Evolutionary conservation across 2,329 filamentous ascomycete species (phyloP).

Genomic region (Pseudomassariella vexata): DNA sequence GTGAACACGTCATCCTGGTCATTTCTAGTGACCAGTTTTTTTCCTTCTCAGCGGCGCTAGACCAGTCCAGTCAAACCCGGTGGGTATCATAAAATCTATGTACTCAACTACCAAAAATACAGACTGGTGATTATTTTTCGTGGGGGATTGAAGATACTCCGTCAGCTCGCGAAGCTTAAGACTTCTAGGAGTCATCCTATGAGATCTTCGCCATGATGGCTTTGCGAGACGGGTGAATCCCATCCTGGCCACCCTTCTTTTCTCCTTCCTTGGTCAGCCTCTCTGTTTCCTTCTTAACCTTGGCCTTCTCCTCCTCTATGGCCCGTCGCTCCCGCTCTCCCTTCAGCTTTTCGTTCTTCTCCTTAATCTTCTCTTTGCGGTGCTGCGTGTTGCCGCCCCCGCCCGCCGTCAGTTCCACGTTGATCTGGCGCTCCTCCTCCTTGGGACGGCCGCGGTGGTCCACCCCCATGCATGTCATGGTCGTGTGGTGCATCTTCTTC

Average conservation of each 20-base stretch:
- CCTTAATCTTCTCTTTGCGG: constrained; percentile 70
- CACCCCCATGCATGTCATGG: constrained; percentile 46
- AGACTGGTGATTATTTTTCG: too few species aligned
- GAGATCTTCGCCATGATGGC: too few species aligned
- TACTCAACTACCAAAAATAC: too few species aligned
- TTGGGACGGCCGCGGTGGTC: constrained; percentile 29
- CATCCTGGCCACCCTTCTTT: constrained; percentile 23
- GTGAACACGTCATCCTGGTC: too few species aligned
- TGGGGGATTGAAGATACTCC: too few species aligned
- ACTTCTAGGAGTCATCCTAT: too few species aligned
- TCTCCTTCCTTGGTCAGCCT: constrained; percentile 19
- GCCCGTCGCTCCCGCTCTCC: constrained; percentile 52
- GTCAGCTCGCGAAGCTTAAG: too few species aligned
- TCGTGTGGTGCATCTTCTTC: constrained; percentile 82
- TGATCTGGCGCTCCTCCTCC: constrained; percentile 66
- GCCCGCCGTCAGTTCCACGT: constrained; percentile 88
- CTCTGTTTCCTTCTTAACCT: constrained; percentile 27
- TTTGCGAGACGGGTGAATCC: constrained; percentile 52
- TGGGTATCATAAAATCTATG: too few species aligned
- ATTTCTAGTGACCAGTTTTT: too few species aligned
- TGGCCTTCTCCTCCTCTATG: constrained; percentile 35
- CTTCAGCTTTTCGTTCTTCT: constrained; percentile 81
- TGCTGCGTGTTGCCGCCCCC: constrained; percentile 74
- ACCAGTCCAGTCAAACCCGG: too few species aligned
- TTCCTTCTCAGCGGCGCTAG: too few species aligned